phyloP scores from a whole-genome alignment of 257 asterid genomes.

The Eucommia ulmoides region DNA sequence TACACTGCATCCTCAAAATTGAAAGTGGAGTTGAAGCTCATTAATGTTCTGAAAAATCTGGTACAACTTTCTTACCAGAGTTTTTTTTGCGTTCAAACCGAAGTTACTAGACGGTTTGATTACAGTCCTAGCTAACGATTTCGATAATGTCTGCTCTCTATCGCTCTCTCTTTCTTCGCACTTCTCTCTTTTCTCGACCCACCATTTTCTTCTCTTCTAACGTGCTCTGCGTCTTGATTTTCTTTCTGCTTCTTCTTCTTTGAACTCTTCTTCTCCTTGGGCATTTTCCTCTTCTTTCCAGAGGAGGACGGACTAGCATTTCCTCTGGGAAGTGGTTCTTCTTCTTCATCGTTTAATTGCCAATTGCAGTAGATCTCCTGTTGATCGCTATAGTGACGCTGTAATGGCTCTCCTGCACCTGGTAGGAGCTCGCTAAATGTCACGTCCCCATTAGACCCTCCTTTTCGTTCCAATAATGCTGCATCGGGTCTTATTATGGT shows the following conservation, averaged over 20 bases:
- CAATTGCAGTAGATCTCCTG: conserved; percentile 69
- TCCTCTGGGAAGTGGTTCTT: conserved; percentile 62
- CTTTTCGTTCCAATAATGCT: conserved; percentile 69
- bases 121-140: no score
- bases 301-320: conserved; percentile 26
- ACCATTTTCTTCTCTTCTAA: conserved; percentile 15
- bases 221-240: conserved; percentile 2
- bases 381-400: conserved; percentile 21
- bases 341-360: conserved; percentile 49
- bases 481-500: conserved; percentile 77
- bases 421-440: conserved; percentile 41
- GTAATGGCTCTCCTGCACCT: conserved; percentile 39
- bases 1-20: no score
- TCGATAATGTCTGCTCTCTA: no score
- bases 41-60: no score
- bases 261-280: conserved; percentile 21
- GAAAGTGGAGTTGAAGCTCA: no score
- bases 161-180: no score
- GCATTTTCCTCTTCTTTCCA: conserved; percentile 43
- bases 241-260: conserved; percentile 40
- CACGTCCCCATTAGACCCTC: conserved; percentile 48
- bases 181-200: conserved; percentile 21
- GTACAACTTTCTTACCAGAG: no score
- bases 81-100: no score
- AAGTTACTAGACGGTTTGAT: no score